A percentile compares a stretch with the other conserved stretches of the same genome.
These are phyloP conservation scores for Cystofilobasidium capitatum DNA, from an alignment of 768 basidiomycete genomes.

Conservation along the genomic window DNA sequence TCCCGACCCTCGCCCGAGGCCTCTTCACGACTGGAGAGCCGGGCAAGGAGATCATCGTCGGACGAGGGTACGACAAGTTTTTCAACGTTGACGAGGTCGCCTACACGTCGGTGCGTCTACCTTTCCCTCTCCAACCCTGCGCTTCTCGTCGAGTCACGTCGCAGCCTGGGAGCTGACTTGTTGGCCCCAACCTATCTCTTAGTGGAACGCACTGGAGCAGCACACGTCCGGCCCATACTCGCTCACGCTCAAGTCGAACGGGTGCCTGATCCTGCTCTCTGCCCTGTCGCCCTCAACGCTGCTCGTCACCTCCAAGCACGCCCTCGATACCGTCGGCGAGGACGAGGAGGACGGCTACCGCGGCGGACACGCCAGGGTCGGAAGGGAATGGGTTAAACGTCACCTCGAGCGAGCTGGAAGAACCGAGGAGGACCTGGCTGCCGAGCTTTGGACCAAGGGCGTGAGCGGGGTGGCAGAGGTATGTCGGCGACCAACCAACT, in stretches of 20 bases:
- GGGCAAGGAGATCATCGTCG: conserved; percentile 48
- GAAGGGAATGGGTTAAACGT: conserved; percentile 55
- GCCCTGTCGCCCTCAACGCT: conserved; percentile 66
- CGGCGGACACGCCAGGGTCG: not conserved
- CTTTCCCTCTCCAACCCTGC: not conserved
- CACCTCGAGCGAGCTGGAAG: conserved; percentile 56
- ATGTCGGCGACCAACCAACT: too few species aligned
- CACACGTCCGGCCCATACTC: conserved; percentile 70
- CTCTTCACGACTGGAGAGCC: conserved; percentile 54
- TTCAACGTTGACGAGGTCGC: conserved; percentile 95
- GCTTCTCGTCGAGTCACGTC: too few species aligned
- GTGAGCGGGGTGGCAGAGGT: conserved; percentile 91
- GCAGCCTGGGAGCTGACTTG: not conserved
- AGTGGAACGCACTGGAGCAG: conserved; percentile 67
- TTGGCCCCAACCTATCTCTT: not conserved
- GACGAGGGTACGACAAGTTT: conserved; percentile 95
- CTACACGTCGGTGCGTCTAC: conserved; percentile 64
- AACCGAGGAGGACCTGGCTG: conserved; percentile 65
- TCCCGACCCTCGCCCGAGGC: conserved; percentile 89
- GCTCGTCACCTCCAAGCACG: conserved; percentile 85
- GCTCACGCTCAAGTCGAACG: conserved; percentile 86
- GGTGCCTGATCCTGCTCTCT: conserved; percentile 91
- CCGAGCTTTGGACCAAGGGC: conserved; percentile 63
- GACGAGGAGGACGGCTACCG: conserved; percentile 5
- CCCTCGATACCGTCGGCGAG: conserved; percentile 44